Evolutionary conservation across 2,329 filamentous ascomycete species (phyloP).

Genomic region (Claviceps purpurea): DNA sequence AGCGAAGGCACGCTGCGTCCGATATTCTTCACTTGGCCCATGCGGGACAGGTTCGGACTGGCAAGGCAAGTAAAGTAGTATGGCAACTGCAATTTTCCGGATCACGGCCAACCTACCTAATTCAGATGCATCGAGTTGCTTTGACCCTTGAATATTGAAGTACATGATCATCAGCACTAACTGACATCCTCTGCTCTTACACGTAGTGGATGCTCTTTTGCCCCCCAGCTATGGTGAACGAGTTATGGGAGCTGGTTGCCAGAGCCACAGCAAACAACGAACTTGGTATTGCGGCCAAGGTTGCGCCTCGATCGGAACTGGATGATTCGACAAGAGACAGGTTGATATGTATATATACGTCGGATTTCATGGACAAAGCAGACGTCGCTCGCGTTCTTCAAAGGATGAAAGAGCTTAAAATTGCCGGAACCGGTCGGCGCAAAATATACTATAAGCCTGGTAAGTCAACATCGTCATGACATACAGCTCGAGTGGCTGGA

Average conservation of each 20-base stretch:
- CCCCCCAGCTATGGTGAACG: conserved; percentile 37
- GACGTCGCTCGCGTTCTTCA: conserved; percentile 58
- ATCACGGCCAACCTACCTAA: neutral
- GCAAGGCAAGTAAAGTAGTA: conserved; percentile 40
- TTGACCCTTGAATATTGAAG: neutral
- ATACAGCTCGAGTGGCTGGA: neutral
- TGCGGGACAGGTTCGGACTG: conserved; percentile 42
- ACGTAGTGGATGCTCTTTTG: conserved; percentile 64
- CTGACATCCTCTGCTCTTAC: neutral
- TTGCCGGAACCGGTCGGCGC: conserved; percentile 34
- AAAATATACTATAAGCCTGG: conserved; percentile 70
- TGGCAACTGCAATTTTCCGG: neutral
- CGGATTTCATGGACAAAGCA: conserved; percentile 53
- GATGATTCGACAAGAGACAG: conserved; percentile 29
- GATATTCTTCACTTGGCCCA: conserved; percentile 50
- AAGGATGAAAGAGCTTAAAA: conserved; percentile 45
- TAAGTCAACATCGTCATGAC: conserved; percentile 20
- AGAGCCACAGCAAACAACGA: conserved; percentile 53
- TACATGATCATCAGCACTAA: neutral
- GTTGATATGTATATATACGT: conserved; percentile 67
- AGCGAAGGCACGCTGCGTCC: conserved; percentile 33
- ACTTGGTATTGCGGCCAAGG: conserved; percentile 62
- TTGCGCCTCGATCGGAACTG: conserved; percentile 39
- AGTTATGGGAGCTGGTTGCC: conserved; percentile 53
- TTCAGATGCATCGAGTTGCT: neutral